A percentile compares a stretch with the other conserved stretches of the same genome.
Conservation (phyloP, 2,329 filamentous ascomycete genomes). For the Paraphaeosphaeria minitans region DNA sequence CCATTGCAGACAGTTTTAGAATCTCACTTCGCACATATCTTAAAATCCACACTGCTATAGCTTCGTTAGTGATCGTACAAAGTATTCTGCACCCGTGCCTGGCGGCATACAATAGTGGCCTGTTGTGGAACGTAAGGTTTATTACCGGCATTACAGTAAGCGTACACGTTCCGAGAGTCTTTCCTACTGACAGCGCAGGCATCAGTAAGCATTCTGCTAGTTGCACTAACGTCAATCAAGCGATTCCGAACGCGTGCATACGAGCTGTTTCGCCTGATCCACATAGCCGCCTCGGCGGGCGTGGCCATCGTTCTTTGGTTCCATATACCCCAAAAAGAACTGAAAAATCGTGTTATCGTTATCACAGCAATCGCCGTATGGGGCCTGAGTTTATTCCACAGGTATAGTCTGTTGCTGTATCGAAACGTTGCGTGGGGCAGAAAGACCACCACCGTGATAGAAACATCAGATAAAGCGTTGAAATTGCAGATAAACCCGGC, state of each 20-base stretch:
- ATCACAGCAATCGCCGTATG: not conserved
- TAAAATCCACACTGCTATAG: conserved; percentile 10
- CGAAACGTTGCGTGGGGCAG: not conserved
- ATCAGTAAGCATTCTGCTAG: not conserved
- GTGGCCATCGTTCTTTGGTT: not conserved
- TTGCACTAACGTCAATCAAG: not conserved
- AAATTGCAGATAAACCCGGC: conserved; percentile 15
- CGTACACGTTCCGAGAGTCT: not conserved
- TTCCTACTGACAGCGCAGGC: not conserved
- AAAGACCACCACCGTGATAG: not conserved
- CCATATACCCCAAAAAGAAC: not conserved
- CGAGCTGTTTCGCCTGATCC: not conserved
- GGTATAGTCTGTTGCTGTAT: not conserved
- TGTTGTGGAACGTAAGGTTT: not conserved
- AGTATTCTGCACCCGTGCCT: conserved; percentile 9
- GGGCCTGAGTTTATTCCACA: not conserved
- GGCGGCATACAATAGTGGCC: conserved; percentile 2
- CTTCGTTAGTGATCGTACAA: conserved; percentile 12
- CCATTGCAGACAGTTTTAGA: conserved; percentile 14
- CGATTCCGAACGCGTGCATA: not conserved
- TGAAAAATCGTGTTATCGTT: not conserved
- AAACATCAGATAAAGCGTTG: conserved; percentile 12
- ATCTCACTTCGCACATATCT: conserved; percentile 14
- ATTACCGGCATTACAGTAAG: not conserved
- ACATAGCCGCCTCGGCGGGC: not conserved